Evolutionary conservation across 1,139 yeast species (phyloP), one percentile per base, ranked within the genome.

Genomic region (Scheffersomyces illinoinensis): DNA sequence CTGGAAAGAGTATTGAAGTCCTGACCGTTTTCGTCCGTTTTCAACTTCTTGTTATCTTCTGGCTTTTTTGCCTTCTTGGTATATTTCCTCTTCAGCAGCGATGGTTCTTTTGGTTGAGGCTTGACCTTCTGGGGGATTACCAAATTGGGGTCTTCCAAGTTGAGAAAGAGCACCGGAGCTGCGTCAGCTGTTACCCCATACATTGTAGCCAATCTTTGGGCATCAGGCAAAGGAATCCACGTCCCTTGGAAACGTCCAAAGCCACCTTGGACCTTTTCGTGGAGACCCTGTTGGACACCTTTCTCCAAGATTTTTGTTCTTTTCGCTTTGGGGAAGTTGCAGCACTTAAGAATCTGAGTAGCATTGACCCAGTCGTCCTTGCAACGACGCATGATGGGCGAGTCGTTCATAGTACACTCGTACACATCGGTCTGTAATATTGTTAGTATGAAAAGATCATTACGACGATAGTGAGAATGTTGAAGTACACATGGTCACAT

Each of bases 221-320:
- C 90, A 55, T 82, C 84, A 18, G 78, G 73, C 50, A 93, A 74
- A 0, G 98, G 98, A 7, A 93, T 96, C 98, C 98, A 95, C 1
- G 98, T 93, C 21, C 99, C 99, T 73, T 95, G 98, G 74, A 93
- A 95, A 70, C 95, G 89, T 54, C 98, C 98, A 67, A 93, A 93
- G 2, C 98, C 98, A 64, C 98, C 99, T 73, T 95, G 98, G 26
- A 95, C 93, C 73, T 93, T 93, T 69, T 93, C 98, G 72, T 92
- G 97, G 17, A 81, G 76, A 2, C 96, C 96, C 56, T 86, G 87
- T 66, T 92, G 96, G 21, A 93, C 96, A 62, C 96, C 98, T 68
- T 90, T 88, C 70, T 95, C 98, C 66, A 93, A 82, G 62, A 93
- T 93, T 70, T 96, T 87, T 14, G 98, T 93, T 68, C 98, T 80